Percentiles rank a stretch among this genome's conserved stretches.
Conservation (phyloP, 1,139 yeast genomes). For the Geotrichum klebahnii region DNA sequence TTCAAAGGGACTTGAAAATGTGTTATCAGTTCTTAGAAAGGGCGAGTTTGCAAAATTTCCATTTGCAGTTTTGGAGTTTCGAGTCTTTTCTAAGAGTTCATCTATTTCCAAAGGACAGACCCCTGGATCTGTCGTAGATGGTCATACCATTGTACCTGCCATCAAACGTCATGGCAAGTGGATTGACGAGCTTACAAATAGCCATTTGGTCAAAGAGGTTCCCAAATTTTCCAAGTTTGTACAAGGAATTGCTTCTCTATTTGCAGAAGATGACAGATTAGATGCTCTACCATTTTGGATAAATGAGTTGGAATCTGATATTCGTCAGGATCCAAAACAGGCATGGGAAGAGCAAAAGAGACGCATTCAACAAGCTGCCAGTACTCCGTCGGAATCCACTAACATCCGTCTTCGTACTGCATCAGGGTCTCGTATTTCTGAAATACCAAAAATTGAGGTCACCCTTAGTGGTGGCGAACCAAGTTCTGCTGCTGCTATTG, state of each 20-base stretch:
- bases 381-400: conserved; percentile 24
- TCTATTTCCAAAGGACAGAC: conserved; percentile 21
- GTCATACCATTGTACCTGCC: conserved; percentile 34
- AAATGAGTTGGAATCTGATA: conserved; percentile 80
- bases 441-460: conserved; percentile 16
- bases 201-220: conserved; percentile 82
- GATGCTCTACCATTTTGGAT: conserved; percentile 93
- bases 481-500: conserved; percentile 21
- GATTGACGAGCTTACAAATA: conserved; percentile 80
- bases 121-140: conserved; percentile 20
- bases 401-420: conserved; percentile 23
- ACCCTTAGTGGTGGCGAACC: conserved; percentile 19
- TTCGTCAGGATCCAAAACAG: conserved; percentile 69
- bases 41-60: conserved; percentile 89
- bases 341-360: conserved; percentile 54
- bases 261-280: conserved; percentile 82
- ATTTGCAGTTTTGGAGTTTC: conserved; percentile 85
- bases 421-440: conserved; percentile 8
- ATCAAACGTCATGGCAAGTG: conserved; percentile 56
- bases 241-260: conserved; percentile 85
- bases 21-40: conserved; percentile 68
- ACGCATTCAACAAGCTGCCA: conserved; percentile 26
- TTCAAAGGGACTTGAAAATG: conserved; percentile 59
- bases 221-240: conserved; percentile 87
- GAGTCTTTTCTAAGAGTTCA: conserved; percentile 42